Evolutionary conservation across 1,284 basidiomycete species (phyloP).

Genomic region (Ustilago nuda): DNA sequence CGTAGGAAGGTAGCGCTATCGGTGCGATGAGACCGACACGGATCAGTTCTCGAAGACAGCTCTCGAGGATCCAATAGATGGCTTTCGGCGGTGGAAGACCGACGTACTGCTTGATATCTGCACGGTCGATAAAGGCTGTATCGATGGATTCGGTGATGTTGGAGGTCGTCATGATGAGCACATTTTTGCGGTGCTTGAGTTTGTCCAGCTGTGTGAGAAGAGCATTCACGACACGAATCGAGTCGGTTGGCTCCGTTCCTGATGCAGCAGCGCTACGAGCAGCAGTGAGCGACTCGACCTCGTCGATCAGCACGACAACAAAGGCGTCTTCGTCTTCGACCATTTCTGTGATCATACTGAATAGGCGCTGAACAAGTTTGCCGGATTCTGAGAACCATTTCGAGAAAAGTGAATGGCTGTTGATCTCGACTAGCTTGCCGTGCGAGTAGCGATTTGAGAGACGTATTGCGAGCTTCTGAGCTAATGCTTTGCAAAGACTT

Average conservation of each 20-base stretch:
- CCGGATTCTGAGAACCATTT: conserved; percentile 91
- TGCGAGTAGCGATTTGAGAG: conserved; percentile 86
- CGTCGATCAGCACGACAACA: conserved; percentile 92
- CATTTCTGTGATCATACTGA: conserved; percentile 87
- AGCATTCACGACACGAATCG: conserved; percentile 95
- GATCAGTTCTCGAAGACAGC: conserved; percentile 84
- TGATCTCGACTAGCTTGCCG: conserved; percentile 92
- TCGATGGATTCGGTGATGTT: conserved; percentile 96
- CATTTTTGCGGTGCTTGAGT: conserved; percentile 90
- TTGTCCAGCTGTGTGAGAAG: conserved; percentile 97
- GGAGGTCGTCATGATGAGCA: conserved; percentile 94
- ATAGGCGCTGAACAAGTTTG: conserved; percentile 94
- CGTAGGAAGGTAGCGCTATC: conserved; percentile 13
- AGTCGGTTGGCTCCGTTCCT: conserved; percentile 93
- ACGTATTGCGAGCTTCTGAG: conserved; percentile 93
- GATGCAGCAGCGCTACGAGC: conserved; percentile 92
- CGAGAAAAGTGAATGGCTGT: conserved; percentile 71
- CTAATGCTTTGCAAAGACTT: conserved; percentile 89
- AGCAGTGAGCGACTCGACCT: conserved; percentile 94
- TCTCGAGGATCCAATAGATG: conserved; percentile 90
- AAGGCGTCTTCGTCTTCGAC: conserved; percentile 88
- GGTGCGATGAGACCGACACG: conserved; percentile 77
- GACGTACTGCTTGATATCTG: conserved; percentile 94
- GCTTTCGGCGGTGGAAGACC: conserved; percentile 89
- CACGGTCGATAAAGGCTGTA: conserved; percentile 93